A percentile compares a stretch with the other conserved stretches of the same genome.
Conservation (phyloP, 2,329 filamentous ascomycete species). For the Harringtonia aguacate region DNA sequence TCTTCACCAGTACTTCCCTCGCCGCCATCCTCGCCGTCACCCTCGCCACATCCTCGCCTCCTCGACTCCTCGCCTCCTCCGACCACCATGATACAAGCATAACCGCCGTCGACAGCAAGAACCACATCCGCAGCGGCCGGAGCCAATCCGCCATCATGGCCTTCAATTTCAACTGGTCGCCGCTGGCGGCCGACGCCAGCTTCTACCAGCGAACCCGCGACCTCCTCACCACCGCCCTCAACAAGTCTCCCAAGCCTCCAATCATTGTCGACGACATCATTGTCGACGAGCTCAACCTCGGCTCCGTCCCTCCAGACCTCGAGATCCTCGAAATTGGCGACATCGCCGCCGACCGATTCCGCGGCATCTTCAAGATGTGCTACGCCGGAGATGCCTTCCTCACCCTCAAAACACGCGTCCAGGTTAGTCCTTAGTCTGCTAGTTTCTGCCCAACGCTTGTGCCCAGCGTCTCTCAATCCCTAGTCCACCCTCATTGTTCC, state of each 20-base stretch:
- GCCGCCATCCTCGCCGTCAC: background rate
- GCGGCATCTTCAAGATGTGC: slow-evolving; percentile 99
- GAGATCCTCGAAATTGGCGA: slow-evolving; percentile 98
- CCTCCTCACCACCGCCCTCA: slow-evolving; percentile 86
- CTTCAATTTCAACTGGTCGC: slow-evolving; percentile 99
- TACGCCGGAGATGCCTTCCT: slow-evolving; percentile 93
- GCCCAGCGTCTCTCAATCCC: too few species aligned
- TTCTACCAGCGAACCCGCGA: slow-evolving; percentile 88
- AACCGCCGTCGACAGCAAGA: background rate
- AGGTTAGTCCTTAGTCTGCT: slow-evolving; percentile 43
- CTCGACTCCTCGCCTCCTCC: too few species aligned
- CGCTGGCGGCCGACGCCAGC: slow-evolving; percentile 85
- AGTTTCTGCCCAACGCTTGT: slow-evolving; percentile 10
- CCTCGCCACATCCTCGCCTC: background rate
- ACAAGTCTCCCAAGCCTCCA: slow-evolving; percentile 95
- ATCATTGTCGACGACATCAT: slow-evolving; percentile 99
- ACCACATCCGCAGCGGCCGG: too few species aligned
- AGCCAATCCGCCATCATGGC: slow-evolving; percentile 66
- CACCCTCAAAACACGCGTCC: slow-evolving; percentile 89
- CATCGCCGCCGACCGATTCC: slow-evolving; percentile 89
- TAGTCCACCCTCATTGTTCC: too few species aligned
- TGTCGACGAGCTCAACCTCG: slow-evolving; percentile 94
- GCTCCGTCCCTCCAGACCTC: slow-evolving; percentile 84
- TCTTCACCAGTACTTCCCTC: background rate
- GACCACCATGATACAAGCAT: too few species aligned